Conservation (phyloP, 1,284 basidiomycete species). For the Mycena citricolor region DNA sequence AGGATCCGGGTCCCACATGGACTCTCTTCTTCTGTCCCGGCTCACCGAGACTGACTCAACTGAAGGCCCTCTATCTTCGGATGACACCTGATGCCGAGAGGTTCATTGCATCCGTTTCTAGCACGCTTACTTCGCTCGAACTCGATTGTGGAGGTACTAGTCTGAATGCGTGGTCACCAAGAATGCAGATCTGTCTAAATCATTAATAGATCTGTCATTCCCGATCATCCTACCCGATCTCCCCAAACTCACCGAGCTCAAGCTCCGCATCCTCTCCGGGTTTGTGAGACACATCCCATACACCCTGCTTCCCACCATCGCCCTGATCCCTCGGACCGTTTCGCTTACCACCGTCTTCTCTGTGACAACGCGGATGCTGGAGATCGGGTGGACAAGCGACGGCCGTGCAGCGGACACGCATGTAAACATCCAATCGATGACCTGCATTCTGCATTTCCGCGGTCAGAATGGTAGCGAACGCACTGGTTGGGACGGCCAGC, state of each 20-base stretch:
- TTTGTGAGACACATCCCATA: conserved; percentile 4
- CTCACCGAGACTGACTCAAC: conserved; percentile 3
- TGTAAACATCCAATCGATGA: too few relatives aligned
- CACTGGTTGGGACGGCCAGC: too few relatives aligned
- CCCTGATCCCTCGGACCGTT: background rate
- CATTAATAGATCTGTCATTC: background rate
- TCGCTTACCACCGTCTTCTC: conserved; percentile 6
- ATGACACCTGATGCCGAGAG: conserved; percentile 2
- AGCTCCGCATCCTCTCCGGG: conserved; percentile 1
- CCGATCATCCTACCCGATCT: conserved; percentile 6
- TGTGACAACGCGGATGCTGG: conserved; percentile 2
- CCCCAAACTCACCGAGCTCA: conserved; percentile 4
- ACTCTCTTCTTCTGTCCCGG: conserved; percentile 5
- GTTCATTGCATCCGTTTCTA: background rate
- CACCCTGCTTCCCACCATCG: conserved; percentile 4
- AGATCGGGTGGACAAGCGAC: conserved; percentile 3
- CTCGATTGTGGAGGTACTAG: conserved; percentile 8
- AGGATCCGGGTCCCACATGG: background rate
- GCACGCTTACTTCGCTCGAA: conserved; percentile 5
- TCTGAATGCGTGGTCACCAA: background rate
- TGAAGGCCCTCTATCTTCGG: conserved; percentile 1
- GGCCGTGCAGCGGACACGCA: too few relatives aligned
- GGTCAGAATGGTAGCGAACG: too few relatives aligned
- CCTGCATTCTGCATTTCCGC: too few relatives aligned
- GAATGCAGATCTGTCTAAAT: background rate